Conservation (phyloP, 2,329 filamentous ascomycete genomes). For the Trichophyton rubrum region DNA sequence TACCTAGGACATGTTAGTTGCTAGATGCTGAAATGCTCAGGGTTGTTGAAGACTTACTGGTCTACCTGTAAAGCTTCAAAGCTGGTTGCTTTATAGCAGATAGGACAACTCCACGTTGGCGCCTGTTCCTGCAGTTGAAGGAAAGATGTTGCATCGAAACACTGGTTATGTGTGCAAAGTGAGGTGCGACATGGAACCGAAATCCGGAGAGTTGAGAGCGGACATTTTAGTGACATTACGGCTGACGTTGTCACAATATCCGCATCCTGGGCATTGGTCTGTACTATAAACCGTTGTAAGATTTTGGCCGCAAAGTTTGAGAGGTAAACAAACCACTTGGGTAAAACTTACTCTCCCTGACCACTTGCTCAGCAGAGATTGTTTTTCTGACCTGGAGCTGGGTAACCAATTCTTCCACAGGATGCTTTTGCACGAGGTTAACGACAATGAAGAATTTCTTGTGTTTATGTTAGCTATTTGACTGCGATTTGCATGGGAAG, state of each 20-base stretch:
- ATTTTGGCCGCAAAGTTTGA: too few species aligned
- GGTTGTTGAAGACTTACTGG: conserved; percentile 45
- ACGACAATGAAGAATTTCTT: conserved; percentile 62
- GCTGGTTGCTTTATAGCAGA: conserved; percentile 71
- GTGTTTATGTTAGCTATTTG: neutral
- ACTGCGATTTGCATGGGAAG: neutral
- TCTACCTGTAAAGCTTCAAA: conserved; percentile 80
- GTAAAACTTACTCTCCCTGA: conserved; percentile 61
- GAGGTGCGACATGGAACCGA: conserved; percentile 65
- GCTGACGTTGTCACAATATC: conserved; percentile 84
- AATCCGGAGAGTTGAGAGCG: conserved; percentile 74
- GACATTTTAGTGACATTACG: conserved; percentile 84
- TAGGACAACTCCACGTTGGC: conserved; percentile 90
- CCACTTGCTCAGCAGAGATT: conserved; percentile 68
- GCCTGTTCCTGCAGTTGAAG: conserved; percentile 90
- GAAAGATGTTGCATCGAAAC: conserved; percentile 87
- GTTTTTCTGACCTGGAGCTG: conserved; percentile 54
- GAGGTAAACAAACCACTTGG: neutral
- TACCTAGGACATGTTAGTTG: conserved; percentile 43
- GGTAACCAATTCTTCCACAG: conserved; percentile 58
- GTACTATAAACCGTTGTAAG: conserved; percentile 43
- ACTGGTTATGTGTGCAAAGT: conserved; percentile 78
- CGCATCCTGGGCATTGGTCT: conserved; percentile 66
- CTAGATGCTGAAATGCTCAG: neutral
- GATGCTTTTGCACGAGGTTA: conserved; percentile 61